Conservation (phyloP, 352 stramenopile genomes). For the Pythium rishiriense region DNA sequence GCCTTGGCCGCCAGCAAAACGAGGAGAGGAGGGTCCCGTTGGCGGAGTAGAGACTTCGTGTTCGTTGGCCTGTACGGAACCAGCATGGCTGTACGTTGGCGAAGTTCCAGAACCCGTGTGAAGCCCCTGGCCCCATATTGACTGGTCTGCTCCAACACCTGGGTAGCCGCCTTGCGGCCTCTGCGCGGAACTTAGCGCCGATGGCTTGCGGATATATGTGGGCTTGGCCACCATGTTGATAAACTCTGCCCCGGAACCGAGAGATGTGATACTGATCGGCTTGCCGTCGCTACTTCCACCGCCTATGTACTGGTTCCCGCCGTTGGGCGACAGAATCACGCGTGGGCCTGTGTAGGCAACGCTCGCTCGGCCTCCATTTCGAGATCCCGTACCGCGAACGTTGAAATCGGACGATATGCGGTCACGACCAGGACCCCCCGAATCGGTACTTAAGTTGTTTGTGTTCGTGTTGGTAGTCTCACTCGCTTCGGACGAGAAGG, state of each 20-base stretch:
- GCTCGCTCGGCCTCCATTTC: not conserved
- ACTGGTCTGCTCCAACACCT: not conserved
- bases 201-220: slow-evolving; percentile 20
- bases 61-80: not conserved
- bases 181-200: not conserved
- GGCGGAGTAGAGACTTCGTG: not conserved
- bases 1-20: not conserved
- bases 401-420: not conserved
- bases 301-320: not conserved
- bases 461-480: not conserved
- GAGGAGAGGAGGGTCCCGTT: not conserved
- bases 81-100: not conserved
- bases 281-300: not conserved
- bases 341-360: not conserved
- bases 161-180: not conserved
- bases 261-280: slow-evolving; percentile 17
- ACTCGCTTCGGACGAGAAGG: not conserved
- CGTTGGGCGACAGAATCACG: not conserved
- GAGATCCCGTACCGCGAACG: not conserved
- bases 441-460: not conserved
- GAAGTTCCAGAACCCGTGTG: not conserved
- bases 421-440: too few species aligned
- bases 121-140: not conserved
- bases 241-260: slow-evolving; percentile 20
- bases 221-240: slow-evolving; percentile 31